These are phyloP conservation scores for Jaltomata sinuosa DNA, from an alignment of 257 asterid species.

Conservation along the genomic window DNA sequence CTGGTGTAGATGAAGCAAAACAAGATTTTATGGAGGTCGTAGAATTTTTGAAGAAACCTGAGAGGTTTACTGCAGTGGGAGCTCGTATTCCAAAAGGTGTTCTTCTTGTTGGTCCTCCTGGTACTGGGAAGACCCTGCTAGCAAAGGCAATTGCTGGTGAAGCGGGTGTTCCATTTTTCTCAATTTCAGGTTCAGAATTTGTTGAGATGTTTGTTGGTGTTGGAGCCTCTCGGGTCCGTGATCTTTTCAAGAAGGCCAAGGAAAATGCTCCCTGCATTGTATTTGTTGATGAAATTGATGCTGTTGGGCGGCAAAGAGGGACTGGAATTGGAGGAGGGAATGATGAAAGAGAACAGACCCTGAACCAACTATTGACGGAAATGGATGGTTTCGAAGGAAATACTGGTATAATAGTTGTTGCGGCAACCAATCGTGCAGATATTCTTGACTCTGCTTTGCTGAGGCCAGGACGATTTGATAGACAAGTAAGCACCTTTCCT, in stretches of 20 bases:
- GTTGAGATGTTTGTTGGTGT: constrained; percentile 99
- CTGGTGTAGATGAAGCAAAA: constrained; percentile 98
- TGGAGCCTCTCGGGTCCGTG: constrained; percentile 96
- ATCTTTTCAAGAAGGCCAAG: constrained; percentile 98
- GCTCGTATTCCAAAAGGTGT: constrained; percentile 99
- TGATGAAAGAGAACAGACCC: constrained; percentile 95
- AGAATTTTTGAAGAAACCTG: constrained; percentile 95
- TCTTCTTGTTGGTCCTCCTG: constrained; percentile 97
- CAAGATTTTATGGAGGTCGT: constrained; percentile 99
- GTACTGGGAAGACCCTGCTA: constrained; percentile 92
- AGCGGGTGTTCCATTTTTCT: constrained; percentile 98
- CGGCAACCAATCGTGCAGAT: constrained; percentile 98
- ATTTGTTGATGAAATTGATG: constrained; percentile 98
- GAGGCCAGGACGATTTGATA: constrained; percentile 95
- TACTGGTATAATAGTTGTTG: constrained; percentile 91
- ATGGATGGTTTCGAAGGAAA: constrained; percentile 99
- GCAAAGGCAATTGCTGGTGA: constrained; percentile 99
- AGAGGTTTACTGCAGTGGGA: constrained; percentile 95
- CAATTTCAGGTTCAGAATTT: constrained; percentile 96
- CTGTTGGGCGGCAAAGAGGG: constrained; percentile 98
- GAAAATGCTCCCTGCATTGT: constrained; percentile 98
- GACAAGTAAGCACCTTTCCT: constrained; percentile 52
- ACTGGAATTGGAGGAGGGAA: constrained; percentile 99
- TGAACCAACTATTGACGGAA: constrained; percentile 91
- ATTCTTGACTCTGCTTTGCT: constrained; percentile 93